These are phyloP conservation scores for Daucus carota DNA, from an alignment of 129 eudicot species.

Conservation along the genomic window DH1_v3.0 NC_030383.2:13458501-13459000, in stretches of 20 bases:
- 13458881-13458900: slow-evolving; percentile 91
- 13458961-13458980: slow-evolving; percentile 70
- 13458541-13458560: slow-evolving; percentile 93
- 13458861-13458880: slow-evolving; percentile 73
- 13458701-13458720: slow-evolving; percentile 51
- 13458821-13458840: slow-evolving; percentile 93
- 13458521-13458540: slow-evolving; percentile 77
- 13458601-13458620: slow-evolving; percentile 65
- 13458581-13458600: slow-evolving; percentile 80
- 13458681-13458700: slow-evolving; percentile 54
- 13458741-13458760: slow-evolving; percentile 89
- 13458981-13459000: slow-evolving; percentile 67
- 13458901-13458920: slow-evolving; percentile 95
- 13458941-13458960: slow-evolving; percentile 86
- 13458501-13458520: slow-evolving; percentile 76
- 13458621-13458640: slow-evolving; percentile 54
- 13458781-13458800: slow-evolving; percentile 80
- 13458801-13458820: slow-evolving; percentile 85
- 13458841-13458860: slow-evolving; percentile 84
- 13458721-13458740: slow-evolving; percentile 69
- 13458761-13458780: slow-evolving; percentile 79
- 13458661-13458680: slow-evolving; percentile 64
- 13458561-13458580: slow-evolving; percentile 87
- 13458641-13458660: slow-evolving; percentile 67
- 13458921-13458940: slow-evolving; percentile 85